Base-by-base conservation (phyloP, 2,329 filamentous ascomycete species). In the Penicillium sp. region DNA sequence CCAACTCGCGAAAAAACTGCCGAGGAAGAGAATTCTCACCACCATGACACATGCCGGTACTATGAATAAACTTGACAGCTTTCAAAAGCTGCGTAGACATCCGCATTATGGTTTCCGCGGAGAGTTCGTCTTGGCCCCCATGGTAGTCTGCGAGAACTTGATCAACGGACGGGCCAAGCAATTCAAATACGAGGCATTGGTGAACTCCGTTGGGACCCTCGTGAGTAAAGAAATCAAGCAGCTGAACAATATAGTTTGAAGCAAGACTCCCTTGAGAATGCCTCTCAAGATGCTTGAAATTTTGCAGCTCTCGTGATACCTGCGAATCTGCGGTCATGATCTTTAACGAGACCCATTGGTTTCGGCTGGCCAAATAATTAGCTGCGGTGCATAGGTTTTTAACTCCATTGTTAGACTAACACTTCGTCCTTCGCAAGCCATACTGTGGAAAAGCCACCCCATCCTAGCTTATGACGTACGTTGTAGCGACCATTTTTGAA, bases 381-480 rank as follows among this genome's bases (percentile, higher is more conserved):
- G 49, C 29, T 31, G 37, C 5, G 26, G 36, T 52, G 55, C 14
- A 40, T 18, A 8, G 31, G 18, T 21, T n/a, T n/a, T n/a, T 19
- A 15, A 13, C 27, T 13, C 14, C n/a, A 10, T 30, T 4, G 17
- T 41, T 33, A 39, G 33, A 47, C 51, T 48, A 17, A 63, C 60
- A 51, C 33, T 25, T 41, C 45, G 48, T 68, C 60, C 4, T 54
- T 51, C 27, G 65, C 70, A 23, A 74, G 63, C 72, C 68, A 75
- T 31, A 74, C 65, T 6, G 69, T 75, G 5, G 69, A 68, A 48
- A 55, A 72, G 3, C 64, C 63, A 17, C 73, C 71, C 23, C 60
- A 68, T 20, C 71, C 71, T 21, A 74, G 51, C 52, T 75, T 75
- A 39, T 71, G 64, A 35, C 69, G 47, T 31, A 74, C 54, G 29